Evolutionary conservation across 1,284 basidiomycete genomes (phyloP).

Genomic region (Trichosporon sp.): DNA sequence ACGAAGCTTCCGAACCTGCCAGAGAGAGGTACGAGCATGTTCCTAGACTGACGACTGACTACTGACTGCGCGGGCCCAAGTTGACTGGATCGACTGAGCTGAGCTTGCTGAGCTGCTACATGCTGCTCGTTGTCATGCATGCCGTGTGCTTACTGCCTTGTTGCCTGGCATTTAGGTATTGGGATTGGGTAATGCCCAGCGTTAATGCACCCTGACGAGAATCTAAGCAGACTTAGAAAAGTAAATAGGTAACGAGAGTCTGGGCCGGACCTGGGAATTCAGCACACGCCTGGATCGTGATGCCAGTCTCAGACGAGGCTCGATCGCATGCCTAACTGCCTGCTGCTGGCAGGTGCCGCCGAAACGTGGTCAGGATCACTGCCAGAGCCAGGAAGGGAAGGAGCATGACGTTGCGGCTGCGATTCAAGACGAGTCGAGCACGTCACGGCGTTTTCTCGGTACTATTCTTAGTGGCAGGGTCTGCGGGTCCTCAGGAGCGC

Average conservation of each 20-base stretch:
- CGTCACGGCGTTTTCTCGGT: conserved; percentile 1
- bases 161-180: too few species aligned
- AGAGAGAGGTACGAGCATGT: background rate
- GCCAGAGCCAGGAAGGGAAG: background rate
- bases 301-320: background rate
- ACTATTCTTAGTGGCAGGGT: conserved; percentile 2
- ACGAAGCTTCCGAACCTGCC: background rate
- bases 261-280: background rate
- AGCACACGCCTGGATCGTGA: background rate
- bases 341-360: background rate
- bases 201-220: background rate
- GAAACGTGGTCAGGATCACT: background rate
- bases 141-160: too few species aligned
- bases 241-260: background rate
- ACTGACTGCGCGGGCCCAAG: background rate
- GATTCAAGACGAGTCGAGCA: background rate
- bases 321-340: background rate
- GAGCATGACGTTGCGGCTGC: background rate
- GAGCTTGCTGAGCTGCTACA: background rate
- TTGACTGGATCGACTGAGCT: too few species aligned
- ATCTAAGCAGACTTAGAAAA: background rate
- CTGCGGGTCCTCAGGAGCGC: background rate
- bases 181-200: background rate
- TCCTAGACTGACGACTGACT: background rate
- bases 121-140: too few species aligned